These are phyloP conservation scores for Sphaceloma murrayae DNA, from an alignment of 2,329 filamentous ascomycete species.

Conservation along the genomic window DNA sequence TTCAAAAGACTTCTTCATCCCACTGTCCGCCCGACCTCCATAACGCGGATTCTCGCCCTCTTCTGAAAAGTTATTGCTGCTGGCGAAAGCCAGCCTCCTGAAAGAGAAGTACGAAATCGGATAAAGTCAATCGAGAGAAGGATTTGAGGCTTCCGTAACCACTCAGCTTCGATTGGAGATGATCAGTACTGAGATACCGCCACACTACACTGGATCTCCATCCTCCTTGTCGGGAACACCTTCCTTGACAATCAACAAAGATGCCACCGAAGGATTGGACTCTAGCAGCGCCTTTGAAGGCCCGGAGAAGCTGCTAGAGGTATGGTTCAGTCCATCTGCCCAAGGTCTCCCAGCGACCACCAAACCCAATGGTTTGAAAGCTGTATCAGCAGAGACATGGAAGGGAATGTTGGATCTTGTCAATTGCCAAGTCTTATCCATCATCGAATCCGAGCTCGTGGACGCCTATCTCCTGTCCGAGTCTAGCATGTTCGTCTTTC, in stretches of 20 bases:
- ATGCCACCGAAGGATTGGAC: conserved; percentile 85
- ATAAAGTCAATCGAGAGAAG: conserved; percentile 14
- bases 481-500: conserved; percentile 99
- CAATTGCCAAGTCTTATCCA: conserved; percentile 95
- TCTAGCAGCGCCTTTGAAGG: conserved; percentile 96
- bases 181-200: conserved; percentile 72
- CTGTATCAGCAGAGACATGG: conserved; percentile 75
- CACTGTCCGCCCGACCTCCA: conserved; percentile 77
- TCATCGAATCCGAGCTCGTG: conserved; percentile 84
- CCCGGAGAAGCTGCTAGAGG: conserved; percentile 94
- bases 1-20: conserved; percentile 70
- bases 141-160: conserved; percentile 10
- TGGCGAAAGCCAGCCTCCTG: conserved; percentile 77
- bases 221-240: conserved; percentile 69
- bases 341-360: conserved; percentile 60
- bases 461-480: conserved; percentile 96
- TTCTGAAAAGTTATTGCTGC: conserved; percentile 51
- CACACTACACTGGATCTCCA: conserved; percentile 67
- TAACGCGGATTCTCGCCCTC: conserved; percentile 70
- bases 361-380: conserved; percentile 71
- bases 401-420: conserved; percentile 96
- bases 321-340: conserved; percentile 87
- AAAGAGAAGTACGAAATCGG: conserved; percentile 39
- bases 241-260: conserved; percentile 91
- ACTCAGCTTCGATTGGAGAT: conserved; percentile 48